Evolutionary conservation across 805 yeast species (phyloP), one percentile per base, ranked within the genome.

Genomic region (Candida tibetensis): DNA sequence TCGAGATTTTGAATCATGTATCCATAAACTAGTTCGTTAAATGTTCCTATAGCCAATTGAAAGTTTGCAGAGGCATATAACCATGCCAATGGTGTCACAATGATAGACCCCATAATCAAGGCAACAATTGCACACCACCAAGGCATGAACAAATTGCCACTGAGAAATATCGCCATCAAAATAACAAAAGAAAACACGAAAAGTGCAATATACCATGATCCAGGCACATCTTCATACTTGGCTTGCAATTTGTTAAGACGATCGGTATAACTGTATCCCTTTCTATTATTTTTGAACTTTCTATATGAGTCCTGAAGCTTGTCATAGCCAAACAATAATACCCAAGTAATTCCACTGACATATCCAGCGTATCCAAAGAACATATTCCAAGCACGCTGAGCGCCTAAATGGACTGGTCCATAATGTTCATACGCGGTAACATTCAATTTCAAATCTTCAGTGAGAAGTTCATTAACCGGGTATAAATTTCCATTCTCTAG

Each of bases 351-450:
- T 1, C 79, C 78, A 45, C 76, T 67, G 1, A 67, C 50, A 45
- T 74, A 74, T 0, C 78, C 76, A 1, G 78, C 79, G 44, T 71
- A 74, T 45, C 74, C 79, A 45, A 74, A 74, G 38, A 74, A 72
- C 48, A 72, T 71, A 47, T 70, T 70, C 71, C 77, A 69, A 1
- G 71, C 66, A 34, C 76, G 54, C 49, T 74, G 78, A 4, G 74
- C 64, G 0, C 79, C 78, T 32, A 72, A 49, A 39, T 67, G 57
- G 4, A 71, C 68, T 1, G 76, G 75, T 0, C 79, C 80, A 41
- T 61, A 60, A 2, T 44, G 19, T 17, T 57, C 66, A 49, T 71
- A 74, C 0, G 77, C 77, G 0, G 78, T 72, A 18, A 57, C 46
- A 40, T 74, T 73, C 42, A 74, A 64, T 9, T 45, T 46, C 27